Conservation (phyloP, 2,329 filamentous ascomycete species). For the Knufia petricola region DNA sequence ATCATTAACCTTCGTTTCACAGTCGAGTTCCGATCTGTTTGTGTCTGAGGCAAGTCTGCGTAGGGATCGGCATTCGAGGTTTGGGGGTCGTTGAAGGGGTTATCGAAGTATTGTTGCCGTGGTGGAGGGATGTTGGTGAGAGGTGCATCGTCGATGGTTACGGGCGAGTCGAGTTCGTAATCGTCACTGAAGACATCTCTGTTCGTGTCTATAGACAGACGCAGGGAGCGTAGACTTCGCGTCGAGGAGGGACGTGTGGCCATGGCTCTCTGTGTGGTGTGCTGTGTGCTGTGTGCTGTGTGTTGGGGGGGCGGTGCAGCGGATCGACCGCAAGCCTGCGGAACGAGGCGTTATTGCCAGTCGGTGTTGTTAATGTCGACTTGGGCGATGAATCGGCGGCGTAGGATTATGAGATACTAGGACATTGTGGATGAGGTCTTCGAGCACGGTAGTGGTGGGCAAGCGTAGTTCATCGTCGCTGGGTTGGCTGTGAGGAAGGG, state of each 20-base stretch:
- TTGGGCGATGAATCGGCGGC: too few relatives aligned
- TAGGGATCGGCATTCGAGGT: constrained; percentile 22
- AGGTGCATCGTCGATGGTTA: constrained; percentile 26
- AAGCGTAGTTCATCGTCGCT: too few relatives aligned
- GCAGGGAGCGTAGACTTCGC: constrained; percentile 10
- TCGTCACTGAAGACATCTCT: constrained; percentile 42
- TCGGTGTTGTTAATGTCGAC: background rate
- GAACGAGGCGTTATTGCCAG: background rate
- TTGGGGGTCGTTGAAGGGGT: constrained; percentile 26
- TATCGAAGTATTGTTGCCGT: constrained; percentile 28
- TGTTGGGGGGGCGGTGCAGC: constrained; percentile 4
- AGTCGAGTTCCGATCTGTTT: constrained; percentile 5
- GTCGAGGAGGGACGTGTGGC: background rate
- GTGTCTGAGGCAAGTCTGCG: constrained; percentile 21
- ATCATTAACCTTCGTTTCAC: constrained; percentile 13
- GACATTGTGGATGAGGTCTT: too few relatives aligned
- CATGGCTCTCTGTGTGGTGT: constrained; percentile 3
- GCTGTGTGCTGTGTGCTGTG: too few relatives aligned
- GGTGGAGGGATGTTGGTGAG: constrained; percentile 3
- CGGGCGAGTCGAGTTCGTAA: constrained; percentile 33
- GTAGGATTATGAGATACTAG: too few relatives aligned
- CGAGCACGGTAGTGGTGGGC: too few relatives aligned
- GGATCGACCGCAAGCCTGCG: constrained; percentile 1
- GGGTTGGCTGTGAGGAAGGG: too few relatives aligned
- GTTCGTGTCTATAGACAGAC: constrained; percentile 22